Conservation (phyloP, 768 basidiomycete species). For the Boletus coccyginus region DNA sequence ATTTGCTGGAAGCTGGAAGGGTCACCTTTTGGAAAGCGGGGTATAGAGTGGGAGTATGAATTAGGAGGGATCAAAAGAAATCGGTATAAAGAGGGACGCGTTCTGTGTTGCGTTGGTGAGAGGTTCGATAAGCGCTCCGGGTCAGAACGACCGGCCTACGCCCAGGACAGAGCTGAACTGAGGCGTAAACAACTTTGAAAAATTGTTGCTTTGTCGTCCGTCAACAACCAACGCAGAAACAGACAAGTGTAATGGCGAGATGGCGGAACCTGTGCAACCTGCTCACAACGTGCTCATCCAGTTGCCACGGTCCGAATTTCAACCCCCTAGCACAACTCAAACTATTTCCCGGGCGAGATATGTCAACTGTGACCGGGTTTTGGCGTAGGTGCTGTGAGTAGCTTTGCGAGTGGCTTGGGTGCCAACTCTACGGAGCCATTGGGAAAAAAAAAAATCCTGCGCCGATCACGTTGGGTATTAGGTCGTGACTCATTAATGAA, state of each 20-base stretch:
- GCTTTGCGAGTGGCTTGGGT: neutral
- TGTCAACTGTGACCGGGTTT: neutral
- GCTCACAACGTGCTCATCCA: constrained; percentile 14
- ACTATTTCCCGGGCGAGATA: neutral
- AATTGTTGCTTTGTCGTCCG: constrained; percentile 31
- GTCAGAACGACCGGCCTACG: constrained; percentile 33
- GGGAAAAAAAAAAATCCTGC: too few relatives aligned
- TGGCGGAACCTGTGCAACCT: constrained; percentile 10
- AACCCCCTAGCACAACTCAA: constrained; percentile 15
- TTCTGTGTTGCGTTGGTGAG: constrained; percentile 31
- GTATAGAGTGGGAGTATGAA: constrained; percentile 26
- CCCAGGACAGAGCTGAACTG: constrained; percentile 25
- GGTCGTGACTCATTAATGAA: too few relatives aligned
- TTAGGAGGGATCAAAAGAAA: constrained; percentile 26
- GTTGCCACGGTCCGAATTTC: constrained; percentile 40
- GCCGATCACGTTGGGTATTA: constrained; percentile 10
- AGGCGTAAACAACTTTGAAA: constrained; percentile 26
- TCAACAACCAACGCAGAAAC: constrained; percentile 35
- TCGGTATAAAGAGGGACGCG: constrained; percentile 39
- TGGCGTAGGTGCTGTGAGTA: neutral
- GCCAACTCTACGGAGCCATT: neutral
- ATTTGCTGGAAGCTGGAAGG: constrained; percentile 12
- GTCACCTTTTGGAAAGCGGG: constrained; percentile 22
- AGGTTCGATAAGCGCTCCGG: constrained; percentile 34
- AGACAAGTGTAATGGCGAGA: constrained; percentile 12